These are phyloP conservation scores for Gloeostereum incarnatum DNA, from an alignment of 768 basidiomycete species.

Conservation along the genomic window DNA sequence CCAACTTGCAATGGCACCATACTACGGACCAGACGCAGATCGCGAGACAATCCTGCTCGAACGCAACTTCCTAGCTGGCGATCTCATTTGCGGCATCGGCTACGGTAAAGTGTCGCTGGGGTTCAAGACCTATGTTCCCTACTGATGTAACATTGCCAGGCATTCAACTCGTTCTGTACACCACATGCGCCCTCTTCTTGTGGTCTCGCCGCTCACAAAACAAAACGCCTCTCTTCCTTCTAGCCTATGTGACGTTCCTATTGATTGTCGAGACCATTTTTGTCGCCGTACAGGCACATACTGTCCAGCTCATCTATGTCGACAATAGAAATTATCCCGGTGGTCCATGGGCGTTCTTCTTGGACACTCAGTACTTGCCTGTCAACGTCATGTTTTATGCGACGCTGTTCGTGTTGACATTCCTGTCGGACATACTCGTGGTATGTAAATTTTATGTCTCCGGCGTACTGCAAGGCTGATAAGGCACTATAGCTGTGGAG, in stretches of 20 bases:
- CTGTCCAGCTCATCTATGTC: constrained; percentile 29
- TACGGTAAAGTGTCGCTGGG: no score
- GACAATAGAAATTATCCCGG: constrained; percentile 20
- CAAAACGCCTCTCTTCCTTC: constrained; percentile 19
- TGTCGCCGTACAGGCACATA: constrained; percentile 27
- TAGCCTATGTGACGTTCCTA: constrained; percentile 28
- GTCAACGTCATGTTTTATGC: constrained; percentile 35
- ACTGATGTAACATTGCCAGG: no score
- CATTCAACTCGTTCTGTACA: constrained; percentile 27
- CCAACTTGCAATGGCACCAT: no score
- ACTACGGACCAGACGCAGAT: no score
- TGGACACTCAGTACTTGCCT: constrained; percentile 26
- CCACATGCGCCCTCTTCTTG: constrained; percentile 24
- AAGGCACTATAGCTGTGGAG: constrained; percentile 26
- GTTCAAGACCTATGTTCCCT: no score
- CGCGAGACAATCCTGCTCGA: no score
- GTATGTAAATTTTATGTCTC: constrained; percentile 14
- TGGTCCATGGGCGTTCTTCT: constrained; percentile 36
- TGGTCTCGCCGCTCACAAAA: constrained; percentile 23
- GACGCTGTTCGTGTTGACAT: constrained; percentile 31
- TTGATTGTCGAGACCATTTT: constrained; percentile 28
- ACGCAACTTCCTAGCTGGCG: no score
- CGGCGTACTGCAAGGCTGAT: neutral
- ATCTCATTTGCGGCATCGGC: no score
- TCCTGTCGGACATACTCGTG: constrained; percentile 31